Base-by-base conservation (phyloP, 2,329 filamentous ascomycete genomes). In the Sclerotiophoma versabilis region DNA sequence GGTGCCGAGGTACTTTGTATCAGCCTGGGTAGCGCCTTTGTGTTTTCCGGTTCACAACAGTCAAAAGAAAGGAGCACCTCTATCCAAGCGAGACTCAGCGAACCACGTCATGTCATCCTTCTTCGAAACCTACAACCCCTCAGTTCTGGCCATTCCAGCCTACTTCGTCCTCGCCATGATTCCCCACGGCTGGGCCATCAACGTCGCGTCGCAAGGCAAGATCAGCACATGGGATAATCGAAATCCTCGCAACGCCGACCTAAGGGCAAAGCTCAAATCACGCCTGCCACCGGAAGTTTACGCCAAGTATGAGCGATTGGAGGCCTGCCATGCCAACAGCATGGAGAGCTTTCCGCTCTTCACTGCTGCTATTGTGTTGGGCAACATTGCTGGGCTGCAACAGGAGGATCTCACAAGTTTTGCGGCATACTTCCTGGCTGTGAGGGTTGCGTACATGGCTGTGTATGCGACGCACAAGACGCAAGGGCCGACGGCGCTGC, bases 291-390 rank as follows among this genome's bases (percentile, higher is more conserved):
- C 73, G 0, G 68, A 73, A 12, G 67, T 64, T 5, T 79, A 75
- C 56, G 75, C 71, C 11, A 70, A 65, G 7, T 81, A 74, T 46
- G 78, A 81, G 65, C 77, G 80, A 33, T 71, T 75, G 19, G 74
- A 79, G 54, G 72, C 76, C 5, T 80, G 77, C 27, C 77, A 81
- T 57, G 69, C 74, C 23, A 81, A 81, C 59, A 73, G 75, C 23
- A 70, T 80, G 57, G 79, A 82, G 48, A 79, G 76, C 46, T 66
- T 81, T 48, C 76, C 79, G 1, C 57, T 81, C 8, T 81, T 80
- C 55, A 63, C 76, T 9, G 71, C 77, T 1, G 76, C 78, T 2
- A 68, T 81, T 8, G 66, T 81, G 12, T 65, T 77, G 5, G 78
- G 76, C 0, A 74, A 80, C 36, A 58, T 80, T 45, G 79, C 76